A percentile compares a stretch with the other conserved stretches of the same genome.
Conservation (phyloP, 1,284 basidiomycete genomes). For the Malassezia caprae region DNA sequence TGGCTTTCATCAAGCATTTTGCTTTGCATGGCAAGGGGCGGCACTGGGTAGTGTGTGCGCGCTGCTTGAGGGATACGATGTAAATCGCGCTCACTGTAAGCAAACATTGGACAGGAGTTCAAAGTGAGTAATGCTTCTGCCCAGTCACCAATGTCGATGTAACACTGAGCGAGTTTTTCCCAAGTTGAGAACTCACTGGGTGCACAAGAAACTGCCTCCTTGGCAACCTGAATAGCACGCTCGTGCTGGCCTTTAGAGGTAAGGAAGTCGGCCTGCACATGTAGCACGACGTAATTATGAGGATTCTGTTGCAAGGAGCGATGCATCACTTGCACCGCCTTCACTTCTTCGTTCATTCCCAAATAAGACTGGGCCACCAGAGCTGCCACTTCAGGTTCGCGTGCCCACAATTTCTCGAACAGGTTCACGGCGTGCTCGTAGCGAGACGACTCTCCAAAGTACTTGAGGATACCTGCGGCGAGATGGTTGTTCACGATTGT, state of each 20-base stretch:
- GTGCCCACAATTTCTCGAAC: conserved; percentile 76
- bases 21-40: conserved; percentile 68
- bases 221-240: conserved; percentile 84
- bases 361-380: conserved; percentile 81
- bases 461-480: conserved; percentile 87
- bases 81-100: conserved; percentile 88
- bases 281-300: conserved; percentile 83
- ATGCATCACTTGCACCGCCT: conserved; percentile 88
- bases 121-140: conserved; percentile 80
- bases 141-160: conserved; percentile 78
- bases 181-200: conserved; percentile 96
- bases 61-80: conserved; percentile 76
- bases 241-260: conserved; percentile 61
- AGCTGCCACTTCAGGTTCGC: conserved; percentile 80
- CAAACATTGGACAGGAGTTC: conserved; percentile 99
- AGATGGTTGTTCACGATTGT: conserved; percentile 95
- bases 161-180: conserved; percentile 92
- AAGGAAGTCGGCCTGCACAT: conserved; percentile 87
- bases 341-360: conserved; percentile 95
- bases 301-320: conserved; percentile 71
- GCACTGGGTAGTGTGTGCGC: conserved; percentile 75
- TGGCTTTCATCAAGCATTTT: conserved; percentile 55
- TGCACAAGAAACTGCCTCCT: conserved; percentile 88
- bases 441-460: conserved; percentile 84
- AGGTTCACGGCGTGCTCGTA: conserved; percentile 80